phyloP scores from a whole-genome alignment of 768 basidiomycete species.

The Pholiota molesta region DNA sequence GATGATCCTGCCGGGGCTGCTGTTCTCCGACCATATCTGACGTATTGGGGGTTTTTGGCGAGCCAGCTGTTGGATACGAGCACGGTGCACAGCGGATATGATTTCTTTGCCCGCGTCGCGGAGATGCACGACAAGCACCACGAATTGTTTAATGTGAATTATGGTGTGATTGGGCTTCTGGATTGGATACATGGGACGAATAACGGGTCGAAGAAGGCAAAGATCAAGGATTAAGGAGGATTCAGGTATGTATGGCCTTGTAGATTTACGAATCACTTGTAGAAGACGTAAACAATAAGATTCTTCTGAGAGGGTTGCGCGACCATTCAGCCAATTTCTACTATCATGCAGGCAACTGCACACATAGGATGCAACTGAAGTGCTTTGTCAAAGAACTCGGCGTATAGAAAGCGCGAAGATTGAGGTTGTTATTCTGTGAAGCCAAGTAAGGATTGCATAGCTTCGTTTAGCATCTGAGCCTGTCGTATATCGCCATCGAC shows the following conservation, averaged over 20 bases:
- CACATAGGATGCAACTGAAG: too few species aligned
- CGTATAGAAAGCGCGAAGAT: too few species aligned
- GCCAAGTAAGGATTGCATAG: too few species aligned
- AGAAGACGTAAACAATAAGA: neutral
- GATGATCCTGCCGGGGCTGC: conserved; percentile 2
- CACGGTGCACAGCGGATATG: conserved; percentile 14
- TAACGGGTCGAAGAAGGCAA: neutral
- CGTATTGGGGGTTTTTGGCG: conserved; percentile 12
- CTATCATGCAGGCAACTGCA: too few species aligned
- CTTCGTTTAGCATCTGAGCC: too few species aligned
- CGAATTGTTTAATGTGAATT: conserved; percentile 5
- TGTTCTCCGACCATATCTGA: conserved; percentile 10
- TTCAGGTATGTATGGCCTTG: too few species aligned
- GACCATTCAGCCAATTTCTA: too few species aligned
- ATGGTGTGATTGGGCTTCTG: neutral
- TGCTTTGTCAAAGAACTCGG: too few species aligned
- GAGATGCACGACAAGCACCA: conserved; percentile 12
- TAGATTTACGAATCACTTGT: too few species aligned
- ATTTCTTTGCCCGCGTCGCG: conserved; percentile 7
- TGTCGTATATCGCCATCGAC: too few species aligned
- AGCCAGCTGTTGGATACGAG: conserved; percentile 8
- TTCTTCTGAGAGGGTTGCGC: too few species aligned
- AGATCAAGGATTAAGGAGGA: neutral
- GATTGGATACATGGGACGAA: conserved; percentile 13
- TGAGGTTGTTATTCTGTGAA: too few species aligned